These are phyloP conservation scores for Globomyces pollinis-pini DNA, from an alignment of 192 early-diverging fungal species.

Conservation along the genomic window DNA sequence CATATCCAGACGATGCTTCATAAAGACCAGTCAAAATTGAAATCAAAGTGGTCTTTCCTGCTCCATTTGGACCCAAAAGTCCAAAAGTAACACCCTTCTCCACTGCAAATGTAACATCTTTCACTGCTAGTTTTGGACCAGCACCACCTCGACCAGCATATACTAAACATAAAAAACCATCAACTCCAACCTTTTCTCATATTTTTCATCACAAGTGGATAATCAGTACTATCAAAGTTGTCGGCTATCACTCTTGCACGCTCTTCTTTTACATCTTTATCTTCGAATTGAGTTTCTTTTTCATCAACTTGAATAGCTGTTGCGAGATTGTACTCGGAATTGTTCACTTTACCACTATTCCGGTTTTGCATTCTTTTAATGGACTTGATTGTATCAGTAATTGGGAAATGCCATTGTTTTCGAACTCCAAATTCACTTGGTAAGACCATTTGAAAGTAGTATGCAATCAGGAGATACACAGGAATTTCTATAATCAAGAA, in stretches of 20 bases:
- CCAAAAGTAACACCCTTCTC: slow-evolving; percentile 59
- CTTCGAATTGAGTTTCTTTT: slow-evolving; percentile 23
- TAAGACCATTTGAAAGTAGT: slow-evolving; percentile 34
- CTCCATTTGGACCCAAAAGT: slow-evolving; percentile 49
- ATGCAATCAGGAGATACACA: slow-evolving; percentile 37
- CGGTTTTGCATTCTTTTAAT: background rate
- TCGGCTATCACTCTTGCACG: slow-evolving; percentile 31
- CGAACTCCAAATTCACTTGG: slow-evolving; percentile 56
- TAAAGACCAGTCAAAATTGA: slow-evolving; percentile 64
- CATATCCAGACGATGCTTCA: slow-evolving; percentile 44
- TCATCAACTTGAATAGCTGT: slow-evolving; percentile 22
- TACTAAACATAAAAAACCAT: too few relatives aligned
- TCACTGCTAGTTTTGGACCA: slow-evolving; percentile 47
- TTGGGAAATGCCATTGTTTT: slow-evolving; percentile 60
- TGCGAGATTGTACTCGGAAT: slow-evolving; percentile 45
- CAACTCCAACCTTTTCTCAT: slow-evolving; percentile 33
- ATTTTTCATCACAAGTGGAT: slow-evolving; percentile 46
- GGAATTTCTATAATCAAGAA: slow-evolving; percentile 39
- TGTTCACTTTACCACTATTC: slow-evolving; percentile 27
- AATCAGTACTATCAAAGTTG: slow-evolving; percentile 21
- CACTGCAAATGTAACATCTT: slow-evolving; percentile 56
- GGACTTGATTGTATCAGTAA: background rate
- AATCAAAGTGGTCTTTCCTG: slow-evolving; percentile 63
- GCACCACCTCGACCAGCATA: slow-evolving; percentile 30
- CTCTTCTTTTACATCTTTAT: slow-evolving; percentile 48